Conservation (phyloP, 2,329 filamentous ascomycete genomes). For the Elsinoe perseae region DNA sequence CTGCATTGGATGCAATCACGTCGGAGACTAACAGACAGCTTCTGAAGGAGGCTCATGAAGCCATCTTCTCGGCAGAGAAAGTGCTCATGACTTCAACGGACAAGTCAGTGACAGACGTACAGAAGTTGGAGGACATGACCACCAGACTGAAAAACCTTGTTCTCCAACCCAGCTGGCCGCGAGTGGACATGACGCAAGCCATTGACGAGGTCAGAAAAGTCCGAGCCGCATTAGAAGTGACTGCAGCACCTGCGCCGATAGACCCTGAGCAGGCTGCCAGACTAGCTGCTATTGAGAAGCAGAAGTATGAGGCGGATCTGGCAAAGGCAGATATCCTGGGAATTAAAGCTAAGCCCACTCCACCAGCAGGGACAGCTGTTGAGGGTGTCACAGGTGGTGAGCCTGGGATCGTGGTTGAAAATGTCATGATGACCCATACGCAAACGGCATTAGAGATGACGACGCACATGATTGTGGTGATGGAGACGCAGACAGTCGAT, state of each 20-base stretch:
- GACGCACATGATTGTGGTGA: conserved; percentile 6
- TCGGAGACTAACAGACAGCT: conserved; percentile 25
- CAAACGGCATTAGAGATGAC: conserved; percentile 4
- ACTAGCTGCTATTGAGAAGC: conserved; percentile 5
- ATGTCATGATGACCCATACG: conserved; percentile 10
- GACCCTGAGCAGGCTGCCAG: not conserved
- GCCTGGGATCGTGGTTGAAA: not conserved
- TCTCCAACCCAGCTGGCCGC: conserved; percentile 29
- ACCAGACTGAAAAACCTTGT: conserved; percentile 26
- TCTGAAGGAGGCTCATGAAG: conserved; percentile 30
- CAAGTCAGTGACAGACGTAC: conserved; percentile 19
- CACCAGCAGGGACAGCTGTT: not conserved
- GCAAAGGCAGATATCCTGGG: conserved; percentile 10
- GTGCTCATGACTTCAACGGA: conserved; percentile 24
- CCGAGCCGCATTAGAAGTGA: conserved; percentile 19
- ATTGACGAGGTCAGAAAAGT: conserved; percentile 26
- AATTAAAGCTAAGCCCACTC: not conserved
- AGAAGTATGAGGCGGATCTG: conserved; percentile 7
- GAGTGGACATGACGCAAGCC: conserved; percentile 25
- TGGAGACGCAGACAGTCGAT: conserved; percentile 10
- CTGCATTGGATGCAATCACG: conserved; percentile 24
- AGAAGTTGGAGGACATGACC: conserved; percentile 23
- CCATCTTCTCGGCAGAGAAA: conserved; percentile 31
- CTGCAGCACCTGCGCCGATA: conserved; percentile 6
- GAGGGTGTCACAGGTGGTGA: not conserved